Percentiles rank a stretch among this genome's conserved stretches.
Evolutionary conservation across 2,329 filamentous ascomycete genomes (phyloP).

Genomic region (Acephala macrosclerotiorum): DNA sequence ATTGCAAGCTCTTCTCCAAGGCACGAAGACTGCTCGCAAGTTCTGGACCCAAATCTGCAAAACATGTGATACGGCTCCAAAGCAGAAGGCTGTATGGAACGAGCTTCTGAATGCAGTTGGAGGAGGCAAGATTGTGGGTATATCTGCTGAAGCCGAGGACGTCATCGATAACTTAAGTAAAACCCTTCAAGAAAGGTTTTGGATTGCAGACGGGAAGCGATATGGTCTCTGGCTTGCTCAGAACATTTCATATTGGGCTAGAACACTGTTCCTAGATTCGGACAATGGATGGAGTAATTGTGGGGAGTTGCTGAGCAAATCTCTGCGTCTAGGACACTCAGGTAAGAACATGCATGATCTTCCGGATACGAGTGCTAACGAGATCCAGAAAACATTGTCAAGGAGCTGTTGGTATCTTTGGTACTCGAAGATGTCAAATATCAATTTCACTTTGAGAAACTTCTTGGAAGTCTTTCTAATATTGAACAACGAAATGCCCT

Average conservation of each 20-base stretch:
- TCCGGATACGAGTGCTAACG: conserved; percentile 21
- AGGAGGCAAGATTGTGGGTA: conserved; percentile 65
- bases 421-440: conserved; percentile 34
- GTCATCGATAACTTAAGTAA: conserved; percentile 44
- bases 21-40: conserved; percentile 48
- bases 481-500: conserved; percentile 43
- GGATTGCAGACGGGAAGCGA: conserved; percentile 41
- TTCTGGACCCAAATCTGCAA: conserved; percentile 54
- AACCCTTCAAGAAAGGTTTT: conserved; percentile 37
- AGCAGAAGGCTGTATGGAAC: conserved; percentile 65
- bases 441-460: conserved; percentile 32
- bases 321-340: conserved; percentile 42
- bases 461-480: conserved; percentile 36
- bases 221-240: conserved; percentile 43
- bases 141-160: conserved; percentile 60
- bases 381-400: conserved; percentile 37
- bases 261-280: conserved; percentile 26
- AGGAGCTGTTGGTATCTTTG: conserved; percentile 36
- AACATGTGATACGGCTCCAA: conserved; percentile 44
- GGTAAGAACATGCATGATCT: conserved; percentile 30
- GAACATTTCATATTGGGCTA: conserved; percentile 41
- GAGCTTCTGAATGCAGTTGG: conserved; percentile 66
- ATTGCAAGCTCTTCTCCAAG: conserved; percentile 51
- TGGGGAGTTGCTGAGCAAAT: conserved; percentile 41
- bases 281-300: conserved; percentile 38